Percentiles rank a stretch among this genome's conserved stretches.
Conservation (phyloP, 2,329 filamentous ascomycete genomes). For the Aurifilum marmelostoma region DNA sequence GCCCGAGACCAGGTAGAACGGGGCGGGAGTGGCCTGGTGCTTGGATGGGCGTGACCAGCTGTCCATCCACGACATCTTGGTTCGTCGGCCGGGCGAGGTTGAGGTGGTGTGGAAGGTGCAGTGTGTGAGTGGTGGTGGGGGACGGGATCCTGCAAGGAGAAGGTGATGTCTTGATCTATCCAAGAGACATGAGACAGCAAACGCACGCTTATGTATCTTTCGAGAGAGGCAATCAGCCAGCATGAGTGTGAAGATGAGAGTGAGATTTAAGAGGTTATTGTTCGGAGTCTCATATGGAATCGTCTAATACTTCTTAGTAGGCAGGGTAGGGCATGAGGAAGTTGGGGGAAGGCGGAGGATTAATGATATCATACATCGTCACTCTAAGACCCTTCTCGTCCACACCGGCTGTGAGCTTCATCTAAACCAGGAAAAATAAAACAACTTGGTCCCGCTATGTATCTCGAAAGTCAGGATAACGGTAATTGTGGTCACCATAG, state of each 20-base stretch:
- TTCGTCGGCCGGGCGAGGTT: neutral
- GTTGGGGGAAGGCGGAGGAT: neutral
- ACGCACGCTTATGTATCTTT: neutral
- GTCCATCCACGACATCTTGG: conserved; percentile 47
- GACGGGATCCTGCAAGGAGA: neutral
- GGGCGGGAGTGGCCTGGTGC: conserved; percentile 50
- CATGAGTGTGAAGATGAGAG: neutral
- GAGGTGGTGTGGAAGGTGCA: neutral
- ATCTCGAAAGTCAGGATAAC: neutral
- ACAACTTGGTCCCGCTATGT: neutral
- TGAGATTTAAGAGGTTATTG: neutral
- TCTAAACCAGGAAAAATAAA: neutral
- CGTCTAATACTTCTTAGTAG: neutral
- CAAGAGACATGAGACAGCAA: neutral
- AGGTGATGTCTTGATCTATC: neutral
- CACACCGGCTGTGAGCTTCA: neutral
- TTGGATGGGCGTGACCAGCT: conserved; percentile 46
- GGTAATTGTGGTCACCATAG: no score
- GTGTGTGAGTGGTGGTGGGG: neutral
- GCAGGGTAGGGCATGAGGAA: no score
- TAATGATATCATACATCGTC: conserved; percentile 10
- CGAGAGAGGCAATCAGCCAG: neutral
- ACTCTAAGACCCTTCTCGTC: neutral
- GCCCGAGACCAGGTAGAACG: conserved; percentile 54
- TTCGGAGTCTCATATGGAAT: neutral